Evolutionary conservation across 2,329 filamentous ascomycete genomes (phyloP).

Genomic region (Aulographum hederae): DNA sequence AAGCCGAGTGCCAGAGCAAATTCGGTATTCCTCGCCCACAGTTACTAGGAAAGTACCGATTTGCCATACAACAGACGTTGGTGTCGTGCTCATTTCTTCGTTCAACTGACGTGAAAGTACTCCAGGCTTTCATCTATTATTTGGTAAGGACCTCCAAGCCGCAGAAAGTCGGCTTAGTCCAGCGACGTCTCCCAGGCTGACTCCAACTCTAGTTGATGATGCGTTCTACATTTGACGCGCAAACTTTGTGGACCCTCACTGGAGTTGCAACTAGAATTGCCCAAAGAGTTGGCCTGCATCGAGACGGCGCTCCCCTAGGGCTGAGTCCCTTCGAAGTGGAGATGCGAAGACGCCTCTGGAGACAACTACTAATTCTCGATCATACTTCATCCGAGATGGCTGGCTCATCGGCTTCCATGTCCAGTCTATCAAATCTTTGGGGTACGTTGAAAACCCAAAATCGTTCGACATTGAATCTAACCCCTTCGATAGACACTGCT

Average conservation of each 20-base stretch:
- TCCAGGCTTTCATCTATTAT: conserved; percentile 52
- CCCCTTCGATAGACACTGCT: conserved; percentile 26
- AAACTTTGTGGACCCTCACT: not conserved
- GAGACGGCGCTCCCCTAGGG: not conserved
- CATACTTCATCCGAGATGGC: not conserved
- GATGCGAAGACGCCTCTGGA: conserved; percentile 22
- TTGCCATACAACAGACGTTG: conserved; percentile 44
- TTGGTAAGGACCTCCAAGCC: no score
- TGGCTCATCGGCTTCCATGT: not conserved
- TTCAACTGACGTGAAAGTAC: conserved; percentile 42
- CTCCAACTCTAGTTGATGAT: conserved; percentile 1
- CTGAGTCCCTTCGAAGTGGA: conserved; percentile 16
- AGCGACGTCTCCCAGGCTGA: no score
- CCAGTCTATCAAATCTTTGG: conserved; percentile 1
- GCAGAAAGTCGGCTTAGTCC: no score
- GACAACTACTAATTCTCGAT: conserved; percentile 12
- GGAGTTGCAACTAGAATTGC: not conserved
- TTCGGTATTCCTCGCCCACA: conserved; percentile 35
- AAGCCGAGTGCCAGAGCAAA: conserved; percentile 32
- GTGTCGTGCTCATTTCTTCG: conserved; percentile 49
- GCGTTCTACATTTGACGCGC: not conserved
- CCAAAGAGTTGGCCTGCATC: not conserved
- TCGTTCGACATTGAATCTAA: not conserved
- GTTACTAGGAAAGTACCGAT: conserved; percentile 35
- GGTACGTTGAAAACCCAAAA: conserved; percentile 2